Percentiles rank a stretch among this genome's conserved stretches.
Evolutionary conservation across 805 yeast genomes (phyloP).

Genomic region (Candida ulmi): DNA sequence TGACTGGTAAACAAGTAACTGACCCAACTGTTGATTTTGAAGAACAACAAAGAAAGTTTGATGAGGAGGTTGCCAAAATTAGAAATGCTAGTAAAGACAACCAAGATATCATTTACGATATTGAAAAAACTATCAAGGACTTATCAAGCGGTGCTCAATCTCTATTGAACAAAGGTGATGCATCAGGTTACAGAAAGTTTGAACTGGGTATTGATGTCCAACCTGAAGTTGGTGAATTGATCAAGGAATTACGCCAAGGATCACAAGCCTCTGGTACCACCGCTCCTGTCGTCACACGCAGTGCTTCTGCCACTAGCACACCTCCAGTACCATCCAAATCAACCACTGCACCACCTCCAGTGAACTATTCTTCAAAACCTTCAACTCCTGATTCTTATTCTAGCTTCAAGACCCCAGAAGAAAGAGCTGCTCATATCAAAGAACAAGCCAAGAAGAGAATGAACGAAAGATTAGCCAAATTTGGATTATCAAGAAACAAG

Average conservation of each 20-base stretch:
- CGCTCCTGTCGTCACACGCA: slow-evolving; percentile 6
- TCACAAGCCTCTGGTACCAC: too few relatives aligned
- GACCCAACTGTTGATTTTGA: slow-evolving; percentile 33
- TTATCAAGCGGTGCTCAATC: slow-evolving; percentile 39
- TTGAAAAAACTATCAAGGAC: slow-evolving; percentile 64
- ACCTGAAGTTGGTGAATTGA: slow-evolving; percentile 58
- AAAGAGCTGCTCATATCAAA: slow-evolving; percentile 73
- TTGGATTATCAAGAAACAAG: slow-evolving; percentile 58
- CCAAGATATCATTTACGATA: slow-evolving; percentile 59
- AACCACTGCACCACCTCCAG: slow-evolving; percentile 10
- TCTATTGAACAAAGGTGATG: slow-evolving; percentile 28
- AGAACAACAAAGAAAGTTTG: slow-evolving; percentile 33
- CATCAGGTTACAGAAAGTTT: slow-evolving; percentile 63
- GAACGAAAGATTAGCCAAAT: slow-evolving; percentile 78
- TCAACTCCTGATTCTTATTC: slow-evolving; percentile 21
- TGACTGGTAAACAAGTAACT: slow-evolving; percentile 68
- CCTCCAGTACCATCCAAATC: slow-evolving; percentile 6
- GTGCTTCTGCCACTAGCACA: slow-evolving; percentile 18
- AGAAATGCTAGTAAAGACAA: slow-evolving; percentile 50
- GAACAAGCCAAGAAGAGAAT: slow-evolving; percentile 78
- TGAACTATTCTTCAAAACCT: slow-evolving; percentile 12
- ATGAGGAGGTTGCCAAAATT: slow-evolving; percentile 46
- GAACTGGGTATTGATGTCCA: slow-evolving; percentile 77
- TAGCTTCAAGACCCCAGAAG: slow-evolving; percentile 46
- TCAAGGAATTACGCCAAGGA: slow-evolving; percentile 41